These are phyloP conservation scores for Russula vinacea DNA, from an alignment of 768 basidiomycete species.

Conservation along the genomic window DNA sequence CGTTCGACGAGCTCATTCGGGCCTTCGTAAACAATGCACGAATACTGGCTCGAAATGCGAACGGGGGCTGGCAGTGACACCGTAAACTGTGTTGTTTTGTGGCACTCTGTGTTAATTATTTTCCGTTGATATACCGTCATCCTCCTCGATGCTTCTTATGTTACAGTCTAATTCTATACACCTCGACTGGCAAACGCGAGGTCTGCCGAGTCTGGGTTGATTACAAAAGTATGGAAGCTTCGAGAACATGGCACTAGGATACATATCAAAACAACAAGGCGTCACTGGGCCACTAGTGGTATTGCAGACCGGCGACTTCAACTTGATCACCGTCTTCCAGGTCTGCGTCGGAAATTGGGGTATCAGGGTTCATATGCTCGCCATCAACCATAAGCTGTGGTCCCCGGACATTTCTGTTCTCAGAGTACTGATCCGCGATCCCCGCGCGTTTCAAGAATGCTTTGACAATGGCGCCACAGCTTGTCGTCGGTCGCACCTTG, in stretches of 20 bases:
- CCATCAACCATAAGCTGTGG: constrained; percentile 66
- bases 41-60: constrained; percentile 79
- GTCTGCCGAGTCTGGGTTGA: background rate
- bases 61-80: constrained; percentile 46
- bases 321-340: constrained; percentile 79
- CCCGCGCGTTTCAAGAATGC: constrained; percentile 71
- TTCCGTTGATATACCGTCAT: constrained; percentile 6
- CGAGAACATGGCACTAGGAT: background rate
- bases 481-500: constrained; percentile 70
- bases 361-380: constrained; percentile 58
- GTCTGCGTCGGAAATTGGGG: constrained; percentile 62
- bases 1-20: constrained; percentile 88
- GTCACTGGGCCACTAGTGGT: no score
- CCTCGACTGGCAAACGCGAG: background rate
- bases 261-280: constrained; percentile 5
- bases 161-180: constrained; percentile 17
- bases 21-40: constrained; percentile 92
- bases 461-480: constrained; percentile 69
- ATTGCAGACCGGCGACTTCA: constrained; percentile 45
- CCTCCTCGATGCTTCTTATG: background rate
- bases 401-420: constrained; percentile 37
- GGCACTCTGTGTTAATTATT: constrained; percentile 7
- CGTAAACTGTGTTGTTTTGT: constrained; percentile 4
- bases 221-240: background rate
- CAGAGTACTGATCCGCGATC: constrained; percentile 52